These are phyloP conservation scores for Tetrapisispora taiwanensis DNA, from an alignment of 805 yeast species.

Conservation along the genomic window DNA sequence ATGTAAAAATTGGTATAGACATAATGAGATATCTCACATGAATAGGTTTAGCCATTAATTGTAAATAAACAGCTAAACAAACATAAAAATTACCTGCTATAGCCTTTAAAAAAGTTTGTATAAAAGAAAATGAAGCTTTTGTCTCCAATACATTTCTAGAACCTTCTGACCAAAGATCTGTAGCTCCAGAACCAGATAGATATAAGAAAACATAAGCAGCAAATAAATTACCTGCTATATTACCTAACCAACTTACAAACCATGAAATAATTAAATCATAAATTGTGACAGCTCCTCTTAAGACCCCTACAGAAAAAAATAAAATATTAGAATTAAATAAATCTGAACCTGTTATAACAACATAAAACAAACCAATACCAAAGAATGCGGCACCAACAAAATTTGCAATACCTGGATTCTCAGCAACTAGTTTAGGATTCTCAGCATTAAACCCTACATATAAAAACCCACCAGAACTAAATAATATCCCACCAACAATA, in stretches of 20 bases:
- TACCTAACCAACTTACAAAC: slow-evolving; percentile 57
- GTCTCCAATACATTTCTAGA: slow-evolving; percentile 38
- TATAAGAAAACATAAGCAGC: slow-evolving; percentile 56
- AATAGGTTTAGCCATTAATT: slow-evolving; percentile 66
- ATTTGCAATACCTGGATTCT: slow-evolving; percentile 43
- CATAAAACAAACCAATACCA: slow-evolving; percentile 67
- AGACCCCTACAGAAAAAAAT: slow-evolving; percentile 57
- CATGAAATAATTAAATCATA: slow-evolving; percentile 56
- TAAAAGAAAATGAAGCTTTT: slow-evolving; percentile 40
- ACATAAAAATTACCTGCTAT: slow-evolving; percentile 74
- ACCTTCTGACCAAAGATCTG: slow-evolving; percentile 36
- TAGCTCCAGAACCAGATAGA: slow-evolving; percentile 40
- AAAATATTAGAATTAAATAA: slow-evolving; percentile 65
- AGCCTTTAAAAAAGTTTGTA: slow-evolving; percentile 56
- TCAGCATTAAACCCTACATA: slow-evolving; percentile 46
- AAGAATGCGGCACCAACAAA: slow-evolving; percentile 52
- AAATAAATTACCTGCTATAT: slow-evolving; percentile 54
- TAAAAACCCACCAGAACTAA: slow-evolving; percentile 66
- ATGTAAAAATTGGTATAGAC: slow-evolving; percentile 63
- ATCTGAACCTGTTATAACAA: slow-evolving; percentile 66
- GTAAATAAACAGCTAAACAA: slow-evolving; percentile 64
- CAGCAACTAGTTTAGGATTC: slow-evolving; percentile 33
- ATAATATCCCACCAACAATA: slow-evolving; percentile 58
- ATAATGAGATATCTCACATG: slow-evolving; percentile 64
- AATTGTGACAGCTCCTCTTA: slow-evolving; percentile 59